A percentile compares a stretch with the other conserved stretches of the same genome.
phyloP scores from a whole-genome alignment of 2,329 filamentous ascomycete species.

The Verticillium dahliae region DNA sequence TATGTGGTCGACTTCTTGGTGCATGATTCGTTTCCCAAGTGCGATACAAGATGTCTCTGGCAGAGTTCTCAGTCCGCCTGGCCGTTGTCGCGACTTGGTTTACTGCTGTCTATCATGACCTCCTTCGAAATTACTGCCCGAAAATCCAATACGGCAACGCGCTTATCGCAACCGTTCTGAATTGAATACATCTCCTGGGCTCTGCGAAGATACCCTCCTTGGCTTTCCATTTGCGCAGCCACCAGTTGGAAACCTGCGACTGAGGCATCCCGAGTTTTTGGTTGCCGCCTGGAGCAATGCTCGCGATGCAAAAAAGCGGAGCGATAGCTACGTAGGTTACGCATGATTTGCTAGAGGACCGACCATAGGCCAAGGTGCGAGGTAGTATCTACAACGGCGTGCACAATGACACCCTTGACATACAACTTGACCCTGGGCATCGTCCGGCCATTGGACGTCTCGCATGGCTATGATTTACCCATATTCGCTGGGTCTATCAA shows the following conservation, averaged over 20 bases:
- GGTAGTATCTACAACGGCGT: not conserved
- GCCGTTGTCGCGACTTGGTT: too few relatives aligned
- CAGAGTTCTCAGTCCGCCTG: too few relatives aligned
- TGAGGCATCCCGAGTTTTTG: not conserved
- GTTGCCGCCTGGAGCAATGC: not conserved
- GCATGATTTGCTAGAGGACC: not conserved
- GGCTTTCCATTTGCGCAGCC: not conserved
- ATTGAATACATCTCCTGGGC: not conserved
- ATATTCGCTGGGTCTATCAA: conserved; percentile 9
- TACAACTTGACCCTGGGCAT: conserved; percentile 16
- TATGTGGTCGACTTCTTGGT: too few relatives aligned
- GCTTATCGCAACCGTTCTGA: not conserved
- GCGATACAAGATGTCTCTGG: too few relatives aligned
- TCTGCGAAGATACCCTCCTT: not conserved
- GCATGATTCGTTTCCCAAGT: too few relatives aligned
- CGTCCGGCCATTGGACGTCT: conserved; percentile 13
- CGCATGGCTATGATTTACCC: conserved; percentile 4
- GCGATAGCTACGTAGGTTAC: not conserved
- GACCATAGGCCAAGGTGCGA: not conserved
- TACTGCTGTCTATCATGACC: too few relatives aligned
- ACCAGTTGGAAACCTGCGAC: not conserved
- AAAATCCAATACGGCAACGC: not conserved
- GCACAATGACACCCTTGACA: conserved; percentile 21
- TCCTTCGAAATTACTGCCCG: too few relatives aligned
- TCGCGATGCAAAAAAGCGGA: not conserved